These are phyloP conservation scores for Trichoderma brevicompactum DNA, from an alignment of 2,329 filamentous ascomycete species.

Conservation along the genomic window DNA sequence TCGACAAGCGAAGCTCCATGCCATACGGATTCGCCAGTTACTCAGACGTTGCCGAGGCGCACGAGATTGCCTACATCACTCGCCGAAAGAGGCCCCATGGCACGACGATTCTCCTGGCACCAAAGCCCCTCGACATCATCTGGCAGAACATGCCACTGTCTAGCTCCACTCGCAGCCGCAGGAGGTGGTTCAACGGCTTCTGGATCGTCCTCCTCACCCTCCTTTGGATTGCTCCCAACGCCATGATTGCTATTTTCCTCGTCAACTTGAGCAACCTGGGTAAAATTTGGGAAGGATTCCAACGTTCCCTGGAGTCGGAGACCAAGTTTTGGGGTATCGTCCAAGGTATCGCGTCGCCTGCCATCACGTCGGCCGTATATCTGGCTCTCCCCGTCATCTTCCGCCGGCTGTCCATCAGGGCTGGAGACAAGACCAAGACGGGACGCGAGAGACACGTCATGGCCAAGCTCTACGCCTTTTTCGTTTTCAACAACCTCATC, in stretches of 20 bases:
- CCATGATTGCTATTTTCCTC: slow-evolving; percentile 90
- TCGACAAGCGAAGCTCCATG: slow-evolving; percentile 88
- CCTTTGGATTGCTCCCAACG: slow-evolving; percentile 89
- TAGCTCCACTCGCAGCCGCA: slow-evolving; percentile 69
- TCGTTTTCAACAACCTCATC: slow-evolving; percentile 95
- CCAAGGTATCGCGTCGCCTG: slow-evolving; percentile 89
- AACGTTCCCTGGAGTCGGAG: slow-evolving; percentile 64
- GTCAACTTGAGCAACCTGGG: slow-evolving; percentile 83
- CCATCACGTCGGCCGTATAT: slow-evolving; percentile 85
- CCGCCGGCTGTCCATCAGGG: slow-evolving; percentile 78
- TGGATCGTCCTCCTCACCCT: slow-evolving; percentile 83
- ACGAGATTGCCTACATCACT: slow-evolving; percentile 80
- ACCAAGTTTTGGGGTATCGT: slow-evolving; percentile 79
- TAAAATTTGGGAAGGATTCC: slow-evolving; percentile 77
- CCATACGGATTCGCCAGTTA: slow-evolving; percentile 95
- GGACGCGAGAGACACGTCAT: slow-evolving; percentile 90
- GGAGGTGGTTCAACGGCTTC: slow-evolving; percentile 76
- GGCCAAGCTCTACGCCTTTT: slow-evolving; percentile 90
- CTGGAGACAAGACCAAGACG: slow-evolving; percentile 90
- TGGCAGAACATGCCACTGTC: slow-evolving; percentile 89
- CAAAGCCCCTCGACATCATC: slow-evolving; percentile 87
- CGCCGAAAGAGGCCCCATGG: slow-evolving; percentile 81
- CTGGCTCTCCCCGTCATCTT: slow-evolving; percentile 89
- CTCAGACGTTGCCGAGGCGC: slow-evolving; percentile 83
- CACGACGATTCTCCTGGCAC: slow-evolving; percentile 76